Conservation (phyloP, 805 yeast genomes). For the Martiniozyma abietophila region DNA sequence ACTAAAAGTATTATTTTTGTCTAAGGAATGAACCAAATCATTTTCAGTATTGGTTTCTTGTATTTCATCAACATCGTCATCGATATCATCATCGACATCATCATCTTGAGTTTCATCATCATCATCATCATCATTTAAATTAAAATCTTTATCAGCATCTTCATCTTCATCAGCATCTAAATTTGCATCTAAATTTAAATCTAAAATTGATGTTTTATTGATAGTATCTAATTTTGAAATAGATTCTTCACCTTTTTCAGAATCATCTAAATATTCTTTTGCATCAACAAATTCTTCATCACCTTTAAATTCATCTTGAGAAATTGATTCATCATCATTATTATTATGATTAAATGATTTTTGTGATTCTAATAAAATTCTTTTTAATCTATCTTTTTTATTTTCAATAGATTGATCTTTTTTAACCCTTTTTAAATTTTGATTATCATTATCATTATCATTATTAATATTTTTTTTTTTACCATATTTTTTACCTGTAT, state of each 20-base stretch:
- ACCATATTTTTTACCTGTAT: slow-evolving; percentile 42
- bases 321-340: slow-evolving; percentile 1
- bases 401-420: slow-evolving; percentile 11
- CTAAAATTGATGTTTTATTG: neutral
- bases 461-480: neutral
- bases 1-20: too few relatives aligned
- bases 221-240: neutral
- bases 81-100: slow-evolving; percentile 3
- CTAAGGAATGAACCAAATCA: too few relatives aligned
- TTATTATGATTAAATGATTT: slow-evolving; percentile 10
- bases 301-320: slow-evolving; percentile 4
- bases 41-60: slow-evolving; percentile 4
- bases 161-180: neutral
- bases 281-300: slow-evolving; percentile 8
- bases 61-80: slow-evolving; percentile 23
- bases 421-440: slow-evolving; percentile 37
- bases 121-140: slow-evolving; percentile 1
- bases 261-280: slow-evolving; percentile 2
- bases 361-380: slow-evolving; percentile 8
- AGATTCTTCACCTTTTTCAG: neutral
- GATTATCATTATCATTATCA: neutral
- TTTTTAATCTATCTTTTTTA: slow-evolving; percentile 9
- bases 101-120: slow-evolving; percentile 5
- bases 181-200: neutral
- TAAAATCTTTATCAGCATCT: slow-evolving; percentile 1